These are phyloP conservation scores for Suillus lakei DNA, from an alignment of 768 basidiomycete species.

Conservation along the genomic window DNA sequence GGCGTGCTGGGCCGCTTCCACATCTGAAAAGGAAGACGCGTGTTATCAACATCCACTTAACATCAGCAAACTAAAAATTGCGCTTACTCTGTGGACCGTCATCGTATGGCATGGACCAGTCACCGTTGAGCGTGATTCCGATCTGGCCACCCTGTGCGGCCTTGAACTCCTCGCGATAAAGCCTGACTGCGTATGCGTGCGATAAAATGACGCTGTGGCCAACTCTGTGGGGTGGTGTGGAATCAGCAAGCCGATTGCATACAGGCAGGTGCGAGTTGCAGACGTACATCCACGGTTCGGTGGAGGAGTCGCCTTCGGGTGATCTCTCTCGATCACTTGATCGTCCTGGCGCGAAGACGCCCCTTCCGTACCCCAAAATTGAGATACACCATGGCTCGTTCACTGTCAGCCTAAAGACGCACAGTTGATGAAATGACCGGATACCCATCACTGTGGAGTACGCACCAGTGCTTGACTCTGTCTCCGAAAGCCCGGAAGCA, in stretches of 20 bases:
- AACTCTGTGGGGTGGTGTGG: conserved; percentile 48
- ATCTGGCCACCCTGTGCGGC: conserved; percentile 64
- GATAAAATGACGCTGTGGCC: conserved; percentile 71
- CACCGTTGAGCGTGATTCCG: conserved; percentile 81
- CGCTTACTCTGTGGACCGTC: conserved; percentile 66
- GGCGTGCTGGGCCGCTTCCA: conserved; percentile 72
- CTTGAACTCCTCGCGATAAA: conserved; percentile 73
- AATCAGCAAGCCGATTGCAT: background rate
- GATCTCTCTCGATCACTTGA: conserved; percentile 66
- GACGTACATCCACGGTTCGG: conserved; percentile 72
- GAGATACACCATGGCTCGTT: conserved; percentile 81
- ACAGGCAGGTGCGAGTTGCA: conserved; percentile 8
- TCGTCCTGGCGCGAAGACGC: conserved; percentile 73
- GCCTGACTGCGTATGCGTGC: conserved; percentile 68
- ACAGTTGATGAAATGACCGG: conserved; percentile 26
- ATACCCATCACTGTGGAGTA: conserved; percentile 1
- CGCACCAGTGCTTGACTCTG: conserved; percentile 74
- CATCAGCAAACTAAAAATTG: background rate
- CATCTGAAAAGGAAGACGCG: conserved; percentile 45
- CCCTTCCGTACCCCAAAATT: conserved; percentile 71
- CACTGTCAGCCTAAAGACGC: conserved; percentile 61
- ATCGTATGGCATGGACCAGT: conserved; percentile 78
- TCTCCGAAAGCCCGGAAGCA: conserved; percentile 80
- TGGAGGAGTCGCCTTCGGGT: conserved; percentile 64
- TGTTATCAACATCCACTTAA: conserved; percentile 1